phyloP scores from a whole-genome alignment of 345 rosid genomes.

The Erucastrum elatum region DNA sequence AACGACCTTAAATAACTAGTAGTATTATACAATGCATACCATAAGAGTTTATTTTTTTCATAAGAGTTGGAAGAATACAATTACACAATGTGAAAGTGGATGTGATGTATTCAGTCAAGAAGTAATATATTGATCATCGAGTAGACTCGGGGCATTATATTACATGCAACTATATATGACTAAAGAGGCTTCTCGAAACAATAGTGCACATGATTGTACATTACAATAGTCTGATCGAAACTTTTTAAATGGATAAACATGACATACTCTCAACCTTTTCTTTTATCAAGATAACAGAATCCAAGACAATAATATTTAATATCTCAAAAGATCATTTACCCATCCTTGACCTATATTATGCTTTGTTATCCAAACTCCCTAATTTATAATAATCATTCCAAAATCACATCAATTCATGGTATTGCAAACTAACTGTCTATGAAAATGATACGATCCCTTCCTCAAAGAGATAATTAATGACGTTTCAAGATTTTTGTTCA shows the following conservation, averaged over 20 bases:
- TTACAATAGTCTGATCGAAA: neutral
- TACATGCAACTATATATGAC: neutral
- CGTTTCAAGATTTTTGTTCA: neutral
- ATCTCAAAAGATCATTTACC: neutral
- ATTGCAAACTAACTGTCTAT: neutral
- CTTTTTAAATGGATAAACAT: neutral
- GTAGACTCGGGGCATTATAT: neutral
- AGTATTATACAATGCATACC: neutral
- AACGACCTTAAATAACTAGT: neutral
- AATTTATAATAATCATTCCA: neutral
- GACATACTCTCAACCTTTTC: neutral
- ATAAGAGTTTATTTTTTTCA: neutral
- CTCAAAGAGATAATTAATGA: neutral
- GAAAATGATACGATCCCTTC: neutral
- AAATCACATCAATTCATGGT: neutral
- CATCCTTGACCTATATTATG: neutral
- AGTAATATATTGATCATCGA: neutral
- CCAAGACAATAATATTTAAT: neutral
- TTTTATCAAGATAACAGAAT: neutral
- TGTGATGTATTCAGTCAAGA: neutral
- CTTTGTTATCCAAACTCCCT: neutral
- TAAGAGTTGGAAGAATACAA: neutral
- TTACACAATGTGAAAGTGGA: neutral
- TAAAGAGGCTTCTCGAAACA: neutral
- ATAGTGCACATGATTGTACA: neutral